Evolutionary conservation across 352 stramenopile genomes (phyloP).

Genomic region (Phytophthora aleatoria): DNA sequence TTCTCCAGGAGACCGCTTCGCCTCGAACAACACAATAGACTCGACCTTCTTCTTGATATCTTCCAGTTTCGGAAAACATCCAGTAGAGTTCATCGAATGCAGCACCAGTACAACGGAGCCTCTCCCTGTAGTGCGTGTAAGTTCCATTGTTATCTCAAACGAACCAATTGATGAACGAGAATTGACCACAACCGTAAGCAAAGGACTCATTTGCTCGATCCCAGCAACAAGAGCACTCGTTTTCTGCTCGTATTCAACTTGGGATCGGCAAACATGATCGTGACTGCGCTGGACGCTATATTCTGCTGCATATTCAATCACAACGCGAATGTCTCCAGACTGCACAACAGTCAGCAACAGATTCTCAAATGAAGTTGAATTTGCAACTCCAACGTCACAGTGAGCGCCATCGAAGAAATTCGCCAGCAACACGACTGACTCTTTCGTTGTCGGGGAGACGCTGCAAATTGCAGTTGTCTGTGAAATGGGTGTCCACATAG

Average conservation of each 20-base stretch:
- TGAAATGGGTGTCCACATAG: slow-evolving; percentile 27
- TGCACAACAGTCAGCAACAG: slow-evolving; percentile 57
- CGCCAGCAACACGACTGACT: slow-evolving; percentile 44
- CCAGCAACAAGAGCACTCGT: slow-evolving; percentile 36
- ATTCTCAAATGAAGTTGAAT: slow-evolving; percentile 63
- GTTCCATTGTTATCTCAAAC: slow-evolving; percentile 63
- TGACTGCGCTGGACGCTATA: slow-evolving; percentile 42
- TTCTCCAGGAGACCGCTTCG: slow-evolving; percentile 66
- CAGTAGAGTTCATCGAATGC: slow-evolving; percentile 61
- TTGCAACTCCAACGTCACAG: slow-evolving; percentile 42
- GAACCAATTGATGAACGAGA: slow-evolving; percentile 34
- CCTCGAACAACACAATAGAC: slow-evolving; percentile 59
- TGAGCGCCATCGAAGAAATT: slow-evolving; percentile 72
- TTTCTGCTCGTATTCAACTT: slow-evolving; percentile 59
- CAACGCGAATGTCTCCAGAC: slow-evolving; percentile 51
- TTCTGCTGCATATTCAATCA: slow-evolving; percentile 43
- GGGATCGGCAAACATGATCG: slow-evolving; percentile 56
- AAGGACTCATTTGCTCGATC: slow-evolving; percentile 57
- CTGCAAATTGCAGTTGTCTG: not conserved
- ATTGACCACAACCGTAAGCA: slow-evolving; percentile 56
- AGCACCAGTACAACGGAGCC: slow-evolving; percentile 38
- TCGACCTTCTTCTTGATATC: slow-evolving; percentile 68
- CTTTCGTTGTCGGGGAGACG: not conserved
- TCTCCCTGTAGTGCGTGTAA: slow-evolving; percentile 35
- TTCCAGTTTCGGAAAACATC: slow-evolving; percentile 48